Evolutionary conservation across 768 basidiomycete genomes (phyloP), one percentile per base, ranked within the genome.

Genomic region (Nidularia pulvinata): DNA sequence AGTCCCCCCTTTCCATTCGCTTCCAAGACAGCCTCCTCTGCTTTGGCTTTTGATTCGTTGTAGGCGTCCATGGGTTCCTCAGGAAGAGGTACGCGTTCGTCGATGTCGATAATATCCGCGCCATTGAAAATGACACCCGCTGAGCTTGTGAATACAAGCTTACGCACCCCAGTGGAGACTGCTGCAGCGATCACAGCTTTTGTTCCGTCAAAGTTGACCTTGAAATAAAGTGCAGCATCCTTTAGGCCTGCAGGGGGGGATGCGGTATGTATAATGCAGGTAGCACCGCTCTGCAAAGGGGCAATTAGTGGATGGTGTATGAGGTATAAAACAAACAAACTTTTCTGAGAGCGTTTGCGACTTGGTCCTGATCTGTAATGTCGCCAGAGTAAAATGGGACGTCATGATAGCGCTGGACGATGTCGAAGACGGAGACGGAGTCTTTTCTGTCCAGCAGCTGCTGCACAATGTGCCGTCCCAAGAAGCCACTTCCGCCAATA

Each of bases 241-340:
- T 83, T 82, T 49, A 82, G 58, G 49, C 77, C 80, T 11, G 83
- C 91, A 59, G 85, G 89, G 5, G 83, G 83, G 6, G 95, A 95
- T 14, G 95, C 97, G 7, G 95, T 98, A 69, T 99, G 97, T 57
- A 99, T 93, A 57, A 98, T 90, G 62, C 90, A 92, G 0, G 93
- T 95, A 30, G 93, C 81, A 37, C 86, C 85, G 56, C 88, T 88
- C 89, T 93, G 56, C 0, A 51, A 35, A 48, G 48, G 7, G 37
- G 7, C 46, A 39, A 50, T 58, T 52, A 58, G 53, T 5, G 19
- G 33, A 36, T 45, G 54, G 19, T 46, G 50, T 45, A 11, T 37
- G n/a, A 46, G 7, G 1, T 19, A 45, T 48, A 43, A 22, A 10
- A 49, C 46, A 34, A n/a, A 69, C 81, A 45, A 49, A 90, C 91